Percentiles rank a stretch among this genome's conserved stretches.
These are phyloP conservation scores for Suillus clintonianus DNA, from an alignment of 768 basidiomycete genomes.

Conservation along the genomic window DNA sequence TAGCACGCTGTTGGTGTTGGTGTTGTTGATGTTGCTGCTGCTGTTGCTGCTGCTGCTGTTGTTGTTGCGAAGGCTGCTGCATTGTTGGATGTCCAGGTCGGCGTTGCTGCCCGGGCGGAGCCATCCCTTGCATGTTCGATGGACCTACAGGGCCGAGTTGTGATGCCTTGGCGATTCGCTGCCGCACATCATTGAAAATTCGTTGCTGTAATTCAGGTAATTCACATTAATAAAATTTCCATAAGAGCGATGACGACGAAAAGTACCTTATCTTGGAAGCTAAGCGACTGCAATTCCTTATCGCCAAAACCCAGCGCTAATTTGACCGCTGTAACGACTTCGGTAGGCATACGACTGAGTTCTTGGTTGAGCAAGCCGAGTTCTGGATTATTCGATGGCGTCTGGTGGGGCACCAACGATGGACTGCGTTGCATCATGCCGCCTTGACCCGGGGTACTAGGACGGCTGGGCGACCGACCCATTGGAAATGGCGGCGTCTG, in stretches of 20 bases:
- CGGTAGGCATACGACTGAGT: slow-evolving; percentile 40
- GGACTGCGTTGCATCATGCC: slow-evolving; percentile 58
- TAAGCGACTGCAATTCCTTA: slow-evolving; percentile 47
- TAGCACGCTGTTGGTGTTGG: slow-evolving; percentile 27
- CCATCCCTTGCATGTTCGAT: slow-evolving; percentile 36
- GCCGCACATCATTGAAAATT: slow-evolving; percentile 13
- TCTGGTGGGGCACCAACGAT: slow-evolving; percentile 50
- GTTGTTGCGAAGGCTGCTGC: slow-evolving; percentile 29
- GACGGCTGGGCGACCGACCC: slow-evolving; percentile 61
- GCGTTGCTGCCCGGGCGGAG: slow-evolving; percentile 43
- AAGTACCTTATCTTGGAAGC: slow-evolving; percentile 61
- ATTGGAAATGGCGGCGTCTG: slow-evolving; percentile 46
- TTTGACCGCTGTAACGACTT: slow-evolving; percentile 37
- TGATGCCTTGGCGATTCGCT: slow-evolving; percentile 21
- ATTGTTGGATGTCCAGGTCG: slow-evolving; percentile 22
- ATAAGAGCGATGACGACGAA: slow-evolving; percentile 5
- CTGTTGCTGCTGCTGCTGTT: slow-evolving; percentile 26
- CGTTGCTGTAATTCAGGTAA: slow-evolving; percentile 4
- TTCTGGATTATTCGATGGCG: slow-evolving; percentile 32
- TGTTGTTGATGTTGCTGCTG: slow-evolving; percentile 20
- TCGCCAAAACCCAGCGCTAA: slow-evolving; percentile 45
- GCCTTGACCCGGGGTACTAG: slow-evolving; percentile 50
- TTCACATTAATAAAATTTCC: slow-evolving; percentile 13
- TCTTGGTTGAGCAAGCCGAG: slow-evolving; percentile 39
- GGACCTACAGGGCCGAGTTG: slow-evolving; percentile 27